A percentile compares a stretch with the other conserved stretches of the same genome.
These are phyloP conservation scores for Selenicereus undatus DNA, from an alignment of 148 eudicot species.

Conservation along the genomic window DNA sequence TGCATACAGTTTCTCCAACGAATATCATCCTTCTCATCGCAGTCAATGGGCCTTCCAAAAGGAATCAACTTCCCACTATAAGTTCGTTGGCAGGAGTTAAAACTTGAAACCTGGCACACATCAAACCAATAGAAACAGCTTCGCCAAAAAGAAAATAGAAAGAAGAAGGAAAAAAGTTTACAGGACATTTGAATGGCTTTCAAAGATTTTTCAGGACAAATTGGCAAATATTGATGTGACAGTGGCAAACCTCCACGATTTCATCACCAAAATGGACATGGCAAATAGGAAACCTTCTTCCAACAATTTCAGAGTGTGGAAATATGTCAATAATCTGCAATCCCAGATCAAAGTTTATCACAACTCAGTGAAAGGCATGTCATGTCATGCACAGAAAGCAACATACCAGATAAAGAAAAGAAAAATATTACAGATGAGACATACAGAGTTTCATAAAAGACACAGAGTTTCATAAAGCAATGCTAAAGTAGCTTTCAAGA, in stretches of 20 bases:
- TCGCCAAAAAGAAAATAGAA: neutral
- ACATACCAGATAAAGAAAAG: neutral
- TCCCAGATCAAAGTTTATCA: conserved; percentile 3
- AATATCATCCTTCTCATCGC: conserved; percentile 55
- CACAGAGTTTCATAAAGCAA: neutral
- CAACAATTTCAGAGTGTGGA: conserved; percentile 47
- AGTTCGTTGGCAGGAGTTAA: conserved; percentile 47
- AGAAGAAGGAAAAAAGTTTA: neutral
- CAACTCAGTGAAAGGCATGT: neutral
- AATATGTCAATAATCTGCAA: conserved; percentile 53
- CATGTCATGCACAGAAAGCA: neutral
- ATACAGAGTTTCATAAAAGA: neutral
- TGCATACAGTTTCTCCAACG: conserved; percentile 85
- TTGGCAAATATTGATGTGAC: too few relatives aligned
- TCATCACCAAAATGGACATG: conserved; percentile 57
- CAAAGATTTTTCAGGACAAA: neutral
- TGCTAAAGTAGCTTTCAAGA: neutral
- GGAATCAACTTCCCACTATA: conserved; percentile 25
- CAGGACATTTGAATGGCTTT: neutral
- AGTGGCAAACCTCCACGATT: conserved; percentile 54
- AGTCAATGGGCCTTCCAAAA: conserved; percentile 34
- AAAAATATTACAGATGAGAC: neutral
- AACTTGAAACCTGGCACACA: conserved; percentile 74
- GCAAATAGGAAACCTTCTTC: conserved; percentile 77
- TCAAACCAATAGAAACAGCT: conserved; percentile 11